These are phyloP conservation scores for Fusarium sp. DNA, from an alignment of 2,329 filamentous ascomycete genomes.

Conservation along the genomic window DNA sequence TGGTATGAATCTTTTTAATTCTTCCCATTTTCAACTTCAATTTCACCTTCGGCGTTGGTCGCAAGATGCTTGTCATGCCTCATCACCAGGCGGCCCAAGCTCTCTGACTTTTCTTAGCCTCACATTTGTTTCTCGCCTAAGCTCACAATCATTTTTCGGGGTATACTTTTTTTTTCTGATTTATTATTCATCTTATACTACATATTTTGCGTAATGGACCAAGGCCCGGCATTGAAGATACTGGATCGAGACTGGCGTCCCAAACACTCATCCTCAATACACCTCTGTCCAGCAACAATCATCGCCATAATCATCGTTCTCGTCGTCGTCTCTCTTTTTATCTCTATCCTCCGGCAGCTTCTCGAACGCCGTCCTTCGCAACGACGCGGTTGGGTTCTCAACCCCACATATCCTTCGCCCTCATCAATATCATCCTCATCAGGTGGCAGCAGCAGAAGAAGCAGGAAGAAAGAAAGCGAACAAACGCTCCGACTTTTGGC, in stretches of 20 bases:
- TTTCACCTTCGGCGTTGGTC: constrained; percentile 3
- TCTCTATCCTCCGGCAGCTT: constrained; percentile 39
- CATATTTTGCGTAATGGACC: constrained; percentile 20
- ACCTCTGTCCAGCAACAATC: constrained; percentile 38
- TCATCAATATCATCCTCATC: constrained; percentile 18
- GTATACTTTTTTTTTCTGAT: not conserved
- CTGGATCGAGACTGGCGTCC: constrained; percentile 1
- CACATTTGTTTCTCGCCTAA: not conserved
- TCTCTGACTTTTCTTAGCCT: constrained; percentile 9
- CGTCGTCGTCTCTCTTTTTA: constrained; percentile 34
- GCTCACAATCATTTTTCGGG: not conserved
- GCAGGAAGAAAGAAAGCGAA: constrained; percentile 9
- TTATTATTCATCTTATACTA: not conserved
- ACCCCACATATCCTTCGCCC: constrained; percentile 23
- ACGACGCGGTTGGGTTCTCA: constrained; percentile 33
- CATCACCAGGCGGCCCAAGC: constrained; percentile 15
- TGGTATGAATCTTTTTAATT: not conserved
- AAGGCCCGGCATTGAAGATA: not conserved
- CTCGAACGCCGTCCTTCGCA: constrained; percentile 28
- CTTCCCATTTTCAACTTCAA: not conserved
- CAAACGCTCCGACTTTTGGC: constrained; percentile 21
- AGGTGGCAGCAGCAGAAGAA: constrained; percentile 9
- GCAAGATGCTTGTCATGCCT: constrained; percentile 17
- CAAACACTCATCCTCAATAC: constrained; percentile 18
- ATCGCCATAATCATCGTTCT: constrained; percentile 41